These are phyloP conservation scores for Myrmaecium sp. DNA, from an alignment of 2,329 filamentous ascomycete genomes.

Conservation along the genomic window DNA sequence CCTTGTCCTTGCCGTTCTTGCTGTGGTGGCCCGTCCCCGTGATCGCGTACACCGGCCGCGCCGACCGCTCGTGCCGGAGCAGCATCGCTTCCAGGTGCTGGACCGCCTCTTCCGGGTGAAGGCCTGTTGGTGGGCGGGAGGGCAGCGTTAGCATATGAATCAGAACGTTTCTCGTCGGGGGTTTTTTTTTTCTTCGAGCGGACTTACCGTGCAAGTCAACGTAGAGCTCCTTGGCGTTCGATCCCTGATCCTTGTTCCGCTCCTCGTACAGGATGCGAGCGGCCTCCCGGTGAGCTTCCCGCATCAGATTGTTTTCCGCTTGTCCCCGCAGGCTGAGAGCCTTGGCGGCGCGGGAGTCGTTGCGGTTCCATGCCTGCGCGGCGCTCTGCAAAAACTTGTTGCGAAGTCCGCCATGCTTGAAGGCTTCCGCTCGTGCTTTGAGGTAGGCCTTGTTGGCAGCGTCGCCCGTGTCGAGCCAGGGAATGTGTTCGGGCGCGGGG, in stretches of 20 bases:
- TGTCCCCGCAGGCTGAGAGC: constrained; percentile 86
- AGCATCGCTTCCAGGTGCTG: constrained; percentile 83
- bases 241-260: constrained; percentile 54
- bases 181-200: not conserved
- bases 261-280: constrained; percentile 85
- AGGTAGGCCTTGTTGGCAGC: constrained; percentile 86
- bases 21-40: constrained; percentile 94
- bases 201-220: constrained; percentile 66
- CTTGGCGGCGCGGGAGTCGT: constrained; percentile 90
- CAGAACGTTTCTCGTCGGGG: constrained; percentile 2
- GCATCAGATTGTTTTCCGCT: constrained; percentile 93
- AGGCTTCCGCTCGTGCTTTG: constrained; percentile 86
- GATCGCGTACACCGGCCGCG: constrained; percentile 77
- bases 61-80: constrained; percentile 57
- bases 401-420: constrained; percentile 87
- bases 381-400: constrained; percentile 97
- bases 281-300: constrained; percentile 88
- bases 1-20: constrained; percentile 98
- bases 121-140: constrained; percentile 24
- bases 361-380: constrained; percentile 95
- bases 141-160: not conserved
- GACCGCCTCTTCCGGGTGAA: constrained; percentile 95
- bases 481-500: constrained; percentile 74
- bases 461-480: constrained; percentile 89
- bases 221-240: constrained; percentile 56